Base-by-base conservation (phyloP, 225 moss, liverwort and hornwort species). In the Climacium dendroides region DNA sequence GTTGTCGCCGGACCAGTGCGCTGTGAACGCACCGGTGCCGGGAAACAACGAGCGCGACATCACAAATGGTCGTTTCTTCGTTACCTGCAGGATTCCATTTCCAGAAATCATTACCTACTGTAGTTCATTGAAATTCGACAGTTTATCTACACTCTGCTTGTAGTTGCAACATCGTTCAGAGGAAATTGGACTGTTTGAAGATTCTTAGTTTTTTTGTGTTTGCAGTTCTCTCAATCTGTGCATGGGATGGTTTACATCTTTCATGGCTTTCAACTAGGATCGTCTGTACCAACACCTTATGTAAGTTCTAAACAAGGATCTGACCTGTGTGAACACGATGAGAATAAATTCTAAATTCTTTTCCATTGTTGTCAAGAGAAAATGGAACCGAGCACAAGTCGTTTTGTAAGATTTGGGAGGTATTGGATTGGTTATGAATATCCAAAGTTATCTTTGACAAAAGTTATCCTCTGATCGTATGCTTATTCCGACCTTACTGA, bases 1-100 rank as follows among this genome's bases (percentile, higher is more conserved):
- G 69, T 96, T 97, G 86, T 97, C 97, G 13, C 97, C 97, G 2
- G 96, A 92, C 96, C 97, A 97, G 82, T 96, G 97, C 60, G 95
- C 97, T 5, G 89, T 79, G 85, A 79, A 93, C 23, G 91, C 89
- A 15, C 97, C 97, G 28, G 95, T 70, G 79, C 96, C 97, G 15
- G 93, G 89, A 15, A 74, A 97, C 43, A 94, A 89, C 9, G 96
- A 96, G 50, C 97, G 91, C n/a, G 96, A 95, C 79, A 96, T 91
- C 80, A 97, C 86, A 88, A 97, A 97, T 0, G 96, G 95, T 58
- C 97, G 88, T 85, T 95, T 96, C 70, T 87, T 87, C 14, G 90
- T 91, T 10, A 77, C 82, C 86, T 86, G 88, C 52, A 85, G 62
- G 7, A 57, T 85, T 54, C 53, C 57, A 64, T 71, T 37, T 69